These are phyloP conservation scores for Conticribra weissflogii DNA, from an alignment of 108 stramenopile species.

Conservation along the genomic window DNA sequence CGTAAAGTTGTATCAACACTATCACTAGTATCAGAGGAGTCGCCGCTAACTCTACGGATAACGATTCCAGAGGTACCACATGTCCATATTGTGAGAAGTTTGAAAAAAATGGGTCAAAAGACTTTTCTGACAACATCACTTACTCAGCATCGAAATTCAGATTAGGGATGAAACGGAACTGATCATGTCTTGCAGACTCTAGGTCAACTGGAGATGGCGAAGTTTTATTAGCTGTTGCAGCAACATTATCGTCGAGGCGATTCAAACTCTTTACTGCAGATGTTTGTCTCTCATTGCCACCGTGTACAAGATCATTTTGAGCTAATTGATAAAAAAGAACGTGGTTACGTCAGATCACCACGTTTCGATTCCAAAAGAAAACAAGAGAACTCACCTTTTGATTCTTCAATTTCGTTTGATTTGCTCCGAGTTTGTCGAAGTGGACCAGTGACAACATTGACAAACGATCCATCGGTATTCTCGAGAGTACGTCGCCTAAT, in stretches of 20 bases:
- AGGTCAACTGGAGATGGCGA: neutral
- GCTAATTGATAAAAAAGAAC: neutral
- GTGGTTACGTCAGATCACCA: neutral
- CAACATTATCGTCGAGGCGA: too few species aligned
- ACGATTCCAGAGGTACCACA: too few species aligned
- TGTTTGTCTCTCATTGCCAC: too few species aligned
- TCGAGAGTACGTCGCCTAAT: neutral
- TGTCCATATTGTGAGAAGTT: neutral
- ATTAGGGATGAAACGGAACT: neutral
- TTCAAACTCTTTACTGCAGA: too few species aligned
- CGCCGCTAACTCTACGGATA: neutral
- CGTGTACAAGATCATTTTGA: too few species aligned
- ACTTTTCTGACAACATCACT: too few species aligned
- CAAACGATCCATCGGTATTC: neutral
- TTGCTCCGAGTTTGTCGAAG: neutral
- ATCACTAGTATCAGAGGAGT: neutral
- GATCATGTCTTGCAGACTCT: neutral
- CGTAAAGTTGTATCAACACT: neutral
- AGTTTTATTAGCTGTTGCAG: neutral
- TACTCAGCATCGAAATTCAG: neutral
- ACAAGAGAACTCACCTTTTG: neutral
- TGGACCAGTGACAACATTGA: neutral
- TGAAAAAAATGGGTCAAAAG: too few species aligned
- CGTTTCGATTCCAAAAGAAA: neutral
- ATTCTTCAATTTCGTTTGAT: neutral